Percentiles rank a stretch among this genome's conserved stretches.
Conservation (phyloP, 495 filamentous ascomycete species). For the Sordaria brevicollis region DNA sequence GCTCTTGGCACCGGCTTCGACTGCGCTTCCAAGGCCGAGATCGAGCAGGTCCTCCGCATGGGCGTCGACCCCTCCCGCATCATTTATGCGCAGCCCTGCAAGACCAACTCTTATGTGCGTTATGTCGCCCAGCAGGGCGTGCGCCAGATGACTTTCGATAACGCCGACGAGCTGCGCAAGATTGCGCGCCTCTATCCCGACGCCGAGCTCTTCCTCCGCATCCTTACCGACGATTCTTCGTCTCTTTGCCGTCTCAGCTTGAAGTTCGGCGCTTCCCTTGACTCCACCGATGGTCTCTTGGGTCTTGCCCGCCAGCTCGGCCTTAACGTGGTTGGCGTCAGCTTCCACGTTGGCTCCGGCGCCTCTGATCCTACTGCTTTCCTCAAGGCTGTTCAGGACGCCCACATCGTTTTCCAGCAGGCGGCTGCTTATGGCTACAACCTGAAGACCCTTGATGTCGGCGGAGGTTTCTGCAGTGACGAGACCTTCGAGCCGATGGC, state of each 20-base stretch:
- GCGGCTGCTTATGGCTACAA: conserved; percentile 66
- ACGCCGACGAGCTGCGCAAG: conserved; percentile 95
- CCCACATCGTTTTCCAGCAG: conserved; percentile 82
- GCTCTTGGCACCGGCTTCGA: conserved; percentile 91
- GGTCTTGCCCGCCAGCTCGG: conserved; percentile 74
- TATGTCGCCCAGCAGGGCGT: conserved; percentile 75
- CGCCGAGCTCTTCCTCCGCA: conserved; percentile 86
- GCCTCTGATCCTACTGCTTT: conserved; percentile 85
- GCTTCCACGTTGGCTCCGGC: conserved; percentile 95
- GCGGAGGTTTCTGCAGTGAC: conserved; percentile 81
- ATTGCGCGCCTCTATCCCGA: conserved; percentile 82
- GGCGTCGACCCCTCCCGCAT: conserved; percentile 86
- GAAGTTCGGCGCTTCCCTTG: conserved; percentile 90
- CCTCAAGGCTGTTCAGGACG: conserved; percentile 79
- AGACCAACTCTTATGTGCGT: conserved; percentile 94
- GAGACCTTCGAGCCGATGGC: conserved; percentile 82
- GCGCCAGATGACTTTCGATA: conserved; percentile 99
- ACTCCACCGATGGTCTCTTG: conserved; percentile 66
- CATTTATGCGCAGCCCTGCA: conserved; percentile 98
- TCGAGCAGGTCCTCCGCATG: conserved; percentile 75
- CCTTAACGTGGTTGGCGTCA: conserved; percentile 92
- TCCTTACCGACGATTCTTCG: conserved; percentile 90
- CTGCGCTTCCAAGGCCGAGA: conserved; percentile 94
- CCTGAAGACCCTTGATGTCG: conserved; percentile 84
- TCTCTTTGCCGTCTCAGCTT: conserved; percentile 88